A percentile compares a stretch with the other conserved stretches of the same genome.
Conservation (phyloP, 2,329 filamentous ascomycete species). For the Escovopsis sp. region DNA sequence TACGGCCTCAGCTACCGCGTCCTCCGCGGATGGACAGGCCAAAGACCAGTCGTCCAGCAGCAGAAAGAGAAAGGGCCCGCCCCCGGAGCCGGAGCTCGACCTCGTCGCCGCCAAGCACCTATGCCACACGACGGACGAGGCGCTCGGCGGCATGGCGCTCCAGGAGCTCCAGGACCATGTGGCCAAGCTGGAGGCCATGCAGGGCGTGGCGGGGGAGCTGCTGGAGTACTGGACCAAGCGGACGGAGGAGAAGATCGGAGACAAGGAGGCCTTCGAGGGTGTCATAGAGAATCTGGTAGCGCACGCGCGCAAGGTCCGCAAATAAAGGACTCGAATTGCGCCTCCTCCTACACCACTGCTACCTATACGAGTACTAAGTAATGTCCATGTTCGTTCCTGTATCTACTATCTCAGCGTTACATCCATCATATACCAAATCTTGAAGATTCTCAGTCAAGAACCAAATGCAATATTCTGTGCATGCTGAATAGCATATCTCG, state of each 20-base stretch:
- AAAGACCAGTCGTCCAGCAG: constrained; percentile 24
- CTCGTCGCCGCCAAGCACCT: constrained; percentile 62
- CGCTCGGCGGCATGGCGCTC: constrained; percentile 63
- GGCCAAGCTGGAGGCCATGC: constrained; percentile 49
- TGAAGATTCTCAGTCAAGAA: too few relatives aligned
- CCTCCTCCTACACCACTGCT: too few relatives aligned
- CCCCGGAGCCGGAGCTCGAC: constrained; percentile 61
- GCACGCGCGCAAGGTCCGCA: constrained; percentile 72
- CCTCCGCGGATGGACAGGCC: constrained; percentile 44
- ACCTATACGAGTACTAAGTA: too few relatives aligned
- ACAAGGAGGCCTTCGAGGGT: constrained; percentile 86
- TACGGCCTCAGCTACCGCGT: constrained; percentile 23
- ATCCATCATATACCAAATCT: constrained; percentile 5
- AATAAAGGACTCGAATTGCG: constrained; percentile 27
- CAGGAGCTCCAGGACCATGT: constrained; percentile 62
- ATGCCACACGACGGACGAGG: constrained; percentile 73
- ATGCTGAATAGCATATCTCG: too few relatives aligned
- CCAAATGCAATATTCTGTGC: too few relatives aligned
- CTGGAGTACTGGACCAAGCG: constrained; percentile 80
- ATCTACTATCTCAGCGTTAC: not conserved
- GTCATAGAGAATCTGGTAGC: constrained; percentile 95
- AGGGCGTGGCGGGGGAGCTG: constrained; percentile 57
- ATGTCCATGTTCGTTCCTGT: not conserved
- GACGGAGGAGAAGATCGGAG: constrained; percentile 73
- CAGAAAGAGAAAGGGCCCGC: constrained; percentile 39